Evolutionary conservation across 352 stramenopile species (phyloP), one percentile per base, ranked within the genome.

Genomic region (Phytophthora europaea): DNA sequence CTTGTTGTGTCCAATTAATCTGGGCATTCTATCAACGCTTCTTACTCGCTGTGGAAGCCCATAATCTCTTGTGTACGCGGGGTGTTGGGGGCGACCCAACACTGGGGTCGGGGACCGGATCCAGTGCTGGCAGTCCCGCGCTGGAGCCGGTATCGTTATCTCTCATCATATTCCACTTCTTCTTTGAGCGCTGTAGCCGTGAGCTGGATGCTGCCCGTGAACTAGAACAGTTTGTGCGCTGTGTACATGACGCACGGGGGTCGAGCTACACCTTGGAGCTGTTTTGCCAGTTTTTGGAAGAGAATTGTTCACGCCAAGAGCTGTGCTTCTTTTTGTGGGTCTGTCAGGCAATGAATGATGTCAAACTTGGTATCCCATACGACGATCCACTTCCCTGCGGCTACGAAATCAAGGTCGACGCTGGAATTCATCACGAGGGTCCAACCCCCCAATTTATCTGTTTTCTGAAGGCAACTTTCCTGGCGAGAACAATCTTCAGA

Each of bases 21-120:
- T 87, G 75, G 76, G 54, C 73, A 7, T 84, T 93, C 53, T 91
- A 91, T 59, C 82, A 91, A 48, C 80, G 80, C 13, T 90, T 90
- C 53, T 61, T 91, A 6, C 79, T 89, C 54, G 76, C 74, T 3
- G 70, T 85, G 28, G 85, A 93, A 62, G 82, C 76, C 6, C 59
- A 74, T 18, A 58, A 51, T 12, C 57, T 88, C 2, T 23, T 80
- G 6, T 55, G 59, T 10, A 65, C 23, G 8, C 64, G 65, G 26
- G 48, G 59, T 34, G 26, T 78, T n/a, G 61, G 54, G 28, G 71
- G 58, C n/a, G 69, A 71, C 34, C 56, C 66, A 2, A 58, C 45
- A 2, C 9, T 74, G 16, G 62, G 57, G 12, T 59, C 50, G 0
- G 16, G 50, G 40, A 12, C n/a, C 5, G 15, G 4, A 18, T 72